Base-by-base conservation (phyloP, 176 grass and related monocot species). In the Neostapfia colusana region DNA sequence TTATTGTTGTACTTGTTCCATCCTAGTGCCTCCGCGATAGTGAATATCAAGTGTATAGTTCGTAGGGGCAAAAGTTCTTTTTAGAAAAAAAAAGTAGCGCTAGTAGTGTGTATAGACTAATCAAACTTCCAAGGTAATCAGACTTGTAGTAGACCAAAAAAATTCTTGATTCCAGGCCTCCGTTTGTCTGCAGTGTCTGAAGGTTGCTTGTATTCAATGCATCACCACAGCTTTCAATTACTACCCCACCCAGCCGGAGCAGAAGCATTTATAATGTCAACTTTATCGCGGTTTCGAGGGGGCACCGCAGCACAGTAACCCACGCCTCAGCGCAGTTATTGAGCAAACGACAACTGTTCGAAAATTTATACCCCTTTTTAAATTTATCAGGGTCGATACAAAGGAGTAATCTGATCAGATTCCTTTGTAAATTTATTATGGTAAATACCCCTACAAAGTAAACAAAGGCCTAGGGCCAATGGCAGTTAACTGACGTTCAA, bases 121-220 rank as follows among this genome's bases (percentile, higher is more conserved):
- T n/a, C n/a, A n/a, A n/a, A n/a, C n/a, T n/a, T n/a, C n/a, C n/a
- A n/a, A n/a, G n/a, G n/a, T n/a, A n/a, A n/a, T n/a, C n/a, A n/a
- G n/a, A n/a, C n/a, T n/a, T n/a, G n/a, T n/a, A n/a, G n/a, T n/a
- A n/a, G n/a, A n/a, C n/a, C n/a, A n/a, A n/a, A n/a, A n/a, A n/a
- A n/a, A n/a, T n/a, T n/a, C n/a, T n/a, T n/a, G n/a, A n/a, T n/a
- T n/a, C n/a, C n/a, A n/a, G n/a, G n/a, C n/a, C n/a, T n/a, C n/a
- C n/a, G n/a, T 16, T 27, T 68, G 61, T 75, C 73, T 71, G 51
- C 79, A 75, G 69, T 59, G 20, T 48, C 67, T 70, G 79, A 86
- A 89, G 82, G 86, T 77, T 86, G 79, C 74, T 72, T 70, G 73
- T 83, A 86, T 85, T 92, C 36, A 89, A 89, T 89, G 77, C 35